phyloP scores from a whole-genome alignment of 495 filamentous ascomycete species.

The Polyplosphaeria fusca region DNA sequence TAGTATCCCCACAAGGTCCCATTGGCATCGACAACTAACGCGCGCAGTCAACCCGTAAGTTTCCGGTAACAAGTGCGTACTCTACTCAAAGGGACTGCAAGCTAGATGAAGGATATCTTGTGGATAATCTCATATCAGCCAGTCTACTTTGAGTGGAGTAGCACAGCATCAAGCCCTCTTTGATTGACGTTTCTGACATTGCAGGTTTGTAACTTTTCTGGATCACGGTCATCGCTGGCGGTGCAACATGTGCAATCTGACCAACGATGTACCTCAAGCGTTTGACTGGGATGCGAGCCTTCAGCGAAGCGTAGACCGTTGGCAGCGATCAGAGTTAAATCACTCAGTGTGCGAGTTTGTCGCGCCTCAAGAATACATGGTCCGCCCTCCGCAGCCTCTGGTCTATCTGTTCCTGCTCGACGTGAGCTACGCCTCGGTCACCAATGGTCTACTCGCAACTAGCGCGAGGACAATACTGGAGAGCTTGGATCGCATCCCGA shows the following conservation, averaged over 20 bases:
- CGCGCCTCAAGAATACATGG: constrained; percentile 99
- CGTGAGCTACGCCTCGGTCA: constrained; percentile 88
- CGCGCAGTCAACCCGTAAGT: too few relatives aligned
- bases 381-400: constrained; percentile 90
- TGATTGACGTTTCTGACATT: too few relatives aligned
- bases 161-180: too few relatives aligned
- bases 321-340: constrained; percentile 87
- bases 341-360: constrained; percentile 94
- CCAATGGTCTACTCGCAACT: constrained; percentile 90
- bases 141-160: too few relatives aligned
- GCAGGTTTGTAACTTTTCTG: constrained; percentile 90
- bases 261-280: constrained; percentile 96
- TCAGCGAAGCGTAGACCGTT: constrained; percentile 85
- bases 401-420: constrained; percentile 99
- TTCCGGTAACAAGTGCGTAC: too few relatives aligned
- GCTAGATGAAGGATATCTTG: too few relatives aligned
- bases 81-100: too few relatives aligned
- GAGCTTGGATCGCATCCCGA: constrained; percentile 93
- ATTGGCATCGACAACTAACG: too few relatives aligned
- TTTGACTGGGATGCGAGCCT: constrained; percentile 95
- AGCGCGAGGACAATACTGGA: constrained; percentile 91
- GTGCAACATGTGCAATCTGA: constrained; percentile 99
- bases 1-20: too few relatives aligned
- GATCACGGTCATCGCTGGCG: constrained; percentile 63
- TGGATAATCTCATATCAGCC: too few relatives aligned